Base-by-base conservation (phyloP, 306 rosid genomes). In the Clitoria ternatea region DNA sequence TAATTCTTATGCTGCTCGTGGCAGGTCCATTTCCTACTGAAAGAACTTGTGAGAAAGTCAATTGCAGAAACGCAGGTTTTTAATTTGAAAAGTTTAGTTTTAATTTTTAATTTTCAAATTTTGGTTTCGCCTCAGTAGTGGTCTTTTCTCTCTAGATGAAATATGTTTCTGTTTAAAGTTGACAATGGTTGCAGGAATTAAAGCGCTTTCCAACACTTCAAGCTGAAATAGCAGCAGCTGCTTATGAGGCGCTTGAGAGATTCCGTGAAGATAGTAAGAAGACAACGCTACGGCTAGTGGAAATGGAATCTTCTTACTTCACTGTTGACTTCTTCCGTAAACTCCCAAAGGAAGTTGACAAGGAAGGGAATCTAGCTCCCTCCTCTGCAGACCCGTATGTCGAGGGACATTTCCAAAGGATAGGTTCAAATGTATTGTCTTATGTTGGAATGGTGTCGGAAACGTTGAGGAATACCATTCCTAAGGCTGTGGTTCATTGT, bases 401-500 rank as follows among this genome's bases (percentile, higher is more conserved):
- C 0, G 98, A 94, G 61, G 95, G 90, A 18, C 80, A 61, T 84
- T 91, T 87, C 72, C 77, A 89, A 37, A 88, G 92, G 77, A 94
- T 94, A 44, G 90, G 89, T 56, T 89, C 92, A 7, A 94, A 89
- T 17, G 92, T 94, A 50, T 84, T 87, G 19, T 89, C 99, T 7
- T 94, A 94, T 48, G 79, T 94, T 13, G 88, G 88, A 47, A 91
- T 94, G 99, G 99, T 94, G 59, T 84, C 96, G 1, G 91, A 91
- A 67, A 89, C 96, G 0, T 77, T 94, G 60, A 91, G 85, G 84
- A 89, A 80, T 72, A 83, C 96, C 36, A 84, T 94, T 78, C 99
- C 99, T 1, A 94, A 94, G 75, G 97, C 99, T 22, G 99, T 94
- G 49, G 99, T 94, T 79, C 85, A 83, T 79, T 94, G 97, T 80